phyloP scores from a whole-genome alignment of 139 green algal genomes.

The Cymbomonas tetramitiformis region DNA sequence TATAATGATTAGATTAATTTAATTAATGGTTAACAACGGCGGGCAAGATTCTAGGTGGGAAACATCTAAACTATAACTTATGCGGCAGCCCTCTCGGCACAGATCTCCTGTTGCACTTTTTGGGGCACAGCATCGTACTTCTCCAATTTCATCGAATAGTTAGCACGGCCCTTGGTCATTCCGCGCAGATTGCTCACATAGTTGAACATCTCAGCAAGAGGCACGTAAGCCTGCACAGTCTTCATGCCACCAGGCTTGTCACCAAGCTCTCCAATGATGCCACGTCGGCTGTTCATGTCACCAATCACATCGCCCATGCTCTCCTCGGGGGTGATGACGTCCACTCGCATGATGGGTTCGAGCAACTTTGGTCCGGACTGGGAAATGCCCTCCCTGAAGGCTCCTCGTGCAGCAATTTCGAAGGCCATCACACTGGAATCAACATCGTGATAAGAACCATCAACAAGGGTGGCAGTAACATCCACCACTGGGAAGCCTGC shows the following conservation, averaged over 20 bases:
- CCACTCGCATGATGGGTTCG: constrained; percentile 93
- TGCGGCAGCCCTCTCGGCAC: neutral
- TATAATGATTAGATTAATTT: too few relatives aligned
- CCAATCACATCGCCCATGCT: constrained; percentile 94
- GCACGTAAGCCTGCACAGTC: constrained; percentile 65
- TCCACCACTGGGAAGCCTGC: constrained; percentile 93
- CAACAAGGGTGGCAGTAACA: constrained; percentile 59
- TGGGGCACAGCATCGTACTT: constrained; percentile 83
- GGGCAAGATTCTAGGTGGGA: too few relatives aligned
- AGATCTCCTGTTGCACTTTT: constrained; percentile 81
- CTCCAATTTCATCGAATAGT: constrained; percentile 84
- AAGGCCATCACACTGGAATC: constrained; percentile 93
- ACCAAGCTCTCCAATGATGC: constrained; percentile 69
- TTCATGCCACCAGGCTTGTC: constrained; percentile 91
- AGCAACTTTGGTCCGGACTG: constrained; percentile 77
- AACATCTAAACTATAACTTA: too few relatives aligned
- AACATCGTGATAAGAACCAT: constrained; percentile 95
- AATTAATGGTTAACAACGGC: too few relatives aligned
- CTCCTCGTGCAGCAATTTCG: constrained; percentile 77
- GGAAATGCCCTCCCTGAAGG: constrained; percentile 75
- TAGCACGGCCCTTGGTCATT: constrained; percentile 90
- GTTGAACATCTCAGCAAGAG: constrained; percentile 93
- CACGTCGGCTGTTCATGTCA: constrained; percentile 90
- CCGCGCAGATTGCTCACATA: constrained; percentile 84
- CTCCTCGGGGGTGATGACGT: constrained; percentile 86